Evolutionary conservation across 306 rosid genomes (phyloP).

Genomic region (Datisca glomerata): DNA sequence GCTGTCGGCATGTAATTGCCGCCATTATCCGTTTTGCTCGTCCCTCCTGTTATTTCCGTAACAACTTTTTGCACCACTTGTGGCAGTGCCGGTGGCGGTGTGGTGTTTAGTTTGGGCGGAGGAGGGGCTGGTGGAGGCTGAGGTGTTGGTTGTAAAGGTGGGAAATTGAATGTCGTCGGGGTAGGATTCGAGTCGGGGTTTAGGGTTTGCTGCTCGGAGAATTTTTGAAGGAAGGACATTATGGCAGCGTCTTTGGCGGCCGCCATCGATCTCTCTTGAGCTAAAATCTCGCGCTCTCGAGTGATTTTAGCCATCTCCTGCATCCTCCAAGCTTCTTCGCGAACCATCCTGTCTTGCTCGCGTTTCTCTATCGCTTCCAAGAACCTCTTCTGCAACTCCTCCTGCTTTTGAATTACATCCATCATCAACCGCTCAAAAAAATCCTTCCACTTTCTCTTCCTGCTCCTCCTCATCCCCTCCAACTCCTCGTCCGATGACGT

Average conservation of each 20-base stretch:
- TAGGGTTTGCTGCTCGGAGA: slow-evolving; percentile 21
- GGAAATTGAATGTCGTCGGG: background rate
- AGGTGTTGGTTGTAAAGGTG: background rate
- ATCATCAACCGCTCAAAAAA: slow-evolving; percentile 47
- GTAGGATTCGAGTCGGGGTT: background rate
- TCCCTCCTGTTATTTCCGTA: background rate
- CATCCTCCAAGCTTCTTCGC: slow-evolving; percentile 57
- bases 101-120: background rate
- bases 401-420: slow-evolving; percentile 63
- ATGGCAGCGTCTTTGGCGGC: slow-evolving; percentile 71
- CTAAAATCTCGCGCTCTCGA: slow-evolving; percentile 45
- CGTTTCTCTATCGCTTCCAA: slow-evolving; percentile 52
- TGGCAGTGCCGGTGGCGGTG: background rate
- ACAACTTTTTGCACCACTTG: slow-evolving; percentile 1
- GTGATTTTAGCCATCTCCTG: slow-evolving; percentile 57
- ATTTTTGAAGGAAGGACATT: slow-evolving; percentile 45
- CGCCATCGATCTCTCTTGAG: slow-evolving; percentile 53
- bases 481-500: slow-evolving; percentile 71
- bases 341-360: slow-evolving; percentile 41
- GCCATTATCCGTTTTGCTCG: slow-evolving; percentile 8
- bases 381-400: slow-evolving; percentile 61
- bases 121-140: background rate
- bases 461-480: slow-evolving; percentile 26
- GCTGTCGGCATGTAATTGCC: slow-evolving; percentile 2
- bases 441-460: slow-evolving; percentile 75